These are phyloP conservation scores for Nidula microcarpa DNA, from an alignment of 768 basidiomycete species.

Conservation along the genomic window DNA sequence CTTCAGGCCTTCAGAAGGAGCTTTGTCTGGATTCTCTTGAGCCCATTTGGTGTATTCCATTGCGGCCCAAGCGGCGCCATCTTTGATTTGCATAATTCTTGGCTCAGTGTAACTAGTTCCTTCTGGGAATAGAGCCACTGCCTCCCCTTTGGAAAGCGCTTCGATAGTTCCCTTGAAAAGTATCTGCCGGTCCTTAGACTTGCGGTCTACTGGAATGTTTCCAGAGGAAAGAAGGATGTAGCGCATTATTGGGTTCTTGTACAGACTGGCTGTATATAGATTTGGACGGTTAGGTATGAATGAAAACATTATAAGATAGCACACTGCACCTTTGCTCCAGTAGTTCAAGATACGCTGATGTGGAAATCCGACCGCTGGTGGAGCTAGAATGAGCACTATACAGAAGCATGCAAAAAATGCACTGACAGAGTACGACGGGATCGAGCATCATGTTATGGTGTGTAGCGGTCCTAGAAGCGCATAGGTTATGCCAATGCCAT, in stretches of 20 bases:
- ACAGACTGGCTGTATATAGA: conserved; percentile 58
- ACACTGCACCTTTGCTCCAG: conserved; percentile 81
- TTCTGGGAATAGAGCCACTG: conserved; percentile 92
- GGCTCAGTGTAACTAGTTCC: conserved; percentile 94
- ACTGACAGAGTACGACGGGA: conserved; percentile 76
- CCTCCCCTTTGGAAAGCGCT: conserved; percentile 72
- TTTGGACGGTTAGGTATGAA: conserved; percentile 5
- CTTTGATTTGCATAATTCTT: conserved; percentile 87
- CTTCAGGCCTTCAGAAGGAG: conserved; percentile 43
- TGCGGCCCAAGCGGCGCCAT: conserved; percentile 93
- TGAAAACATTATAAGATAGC: background rate
- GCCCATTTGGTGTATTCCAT: conserved; percentile 88
- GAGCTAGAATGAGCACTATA: conserved; percentile 3
- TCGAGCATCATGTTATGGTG: conserved; percentile 98
- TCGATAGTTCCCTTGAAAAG: conserved; percentile 90
- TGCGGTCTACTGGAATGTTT: conserved; percentile 97
- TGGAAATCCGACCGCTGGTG: conserved; percentile 78
- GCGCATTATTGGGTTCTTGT: conserved; percentile 69
- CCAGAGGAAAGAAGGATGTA: conserved; percentile 84
- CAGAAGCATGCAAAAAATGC: conserved; percentile 9
- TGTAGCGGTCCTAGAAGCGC: conserved; percentile 58
- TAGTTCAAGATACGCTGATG: conserved; percentile 80
- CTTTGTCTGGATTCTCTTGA: conserved; percentile 47
- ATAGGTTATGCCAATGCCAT: too few species aligned
- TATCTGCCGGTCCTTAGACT: conserved; percentile 85